phyloP scores from a whole-genome alignment of 2,329 filamentous ascomycete genomes.

The Colletotrichum sp. region DNA sequence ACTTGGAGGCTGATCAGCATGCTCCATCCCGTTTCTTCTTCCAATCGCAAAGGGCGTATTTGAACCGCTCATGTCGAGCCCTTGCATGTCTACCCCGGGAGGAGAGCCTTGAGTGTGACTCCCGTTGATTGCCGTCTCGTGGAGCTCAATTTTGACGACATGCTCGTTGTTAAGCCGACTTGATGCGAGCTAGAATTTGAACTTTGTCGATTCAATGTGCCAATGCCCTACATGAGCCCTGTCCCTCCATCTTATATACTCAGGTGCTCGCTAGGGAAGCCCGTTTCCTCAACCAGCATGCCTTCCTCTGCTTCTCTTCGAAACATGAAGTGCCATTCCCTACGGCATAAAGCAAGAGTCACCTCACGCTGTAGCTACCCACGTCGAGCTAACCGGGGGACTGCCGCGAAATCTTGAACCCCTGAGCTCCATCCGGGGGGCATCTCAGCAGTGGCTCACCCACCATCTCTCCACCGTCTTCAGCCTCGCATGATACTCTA shows the following conservation, averaged over 20 bases:
- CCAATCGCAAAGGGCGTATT: not conserved
- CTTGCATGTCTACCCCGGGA: not conserved
- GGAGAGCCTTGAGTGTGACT: not conserved
- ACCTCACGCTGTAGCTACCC: not conserved
- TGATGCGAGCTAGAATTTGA: not conserved
- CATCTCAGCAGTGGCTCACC: not conserved
- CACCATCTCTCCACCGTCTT: not conserved
- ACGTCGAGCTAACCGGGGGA: not conserved
- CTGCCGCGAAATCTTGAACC: not conserved
- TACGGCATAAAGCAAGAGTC: not conserved
- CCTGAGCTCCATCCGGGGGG: not conserved
- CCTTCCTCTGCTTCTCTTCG: not conserved
- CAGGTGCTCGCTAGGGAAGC: not conserved
- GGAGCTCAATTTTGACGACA: not conserved
- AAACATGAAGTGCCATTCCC: accelerated
- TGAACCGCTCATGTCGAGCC: not conserved
- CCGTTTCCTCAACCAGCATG: not conserved
- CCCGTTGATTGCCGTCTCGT: not conserved
- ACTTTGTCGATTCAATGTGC: not conserved
- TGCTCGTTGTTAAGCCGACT: not conserved
- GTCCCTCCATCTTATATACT: not conserved
- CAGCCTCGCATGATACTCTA: not conserved
- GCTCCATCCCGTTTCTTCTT: not conserved
- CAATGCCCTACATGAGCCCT: not conserved
- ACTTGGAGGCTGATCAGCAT: not conserved